Base-by-base conservation (phyloP, 768 basidiomycete genomes). In the Kwoniella sp. region DNA sequence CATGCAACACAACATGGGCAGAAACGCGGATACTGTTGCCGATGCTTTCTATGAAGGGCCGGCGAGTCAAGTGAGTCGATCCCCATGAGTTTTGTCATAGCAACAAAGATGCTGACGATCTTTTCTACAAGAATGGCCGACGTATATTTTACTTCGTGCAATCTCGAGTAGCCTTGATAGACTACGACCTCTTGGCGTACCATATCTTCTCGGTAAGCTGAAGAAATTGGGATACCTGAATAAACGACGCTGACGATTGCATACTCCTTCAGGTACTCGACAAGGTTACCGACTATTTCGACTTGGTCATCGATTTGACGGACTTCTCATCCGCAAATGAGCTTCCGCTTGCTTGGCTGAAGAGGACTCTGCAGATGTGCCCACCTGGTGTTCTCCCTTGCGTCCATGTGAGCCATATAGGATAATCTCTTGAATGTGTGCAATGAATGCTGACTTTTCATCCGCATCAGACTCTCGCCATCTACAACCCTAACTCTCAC, bases 41-140 rank as follows among this genome's bases (percentile, higher is more conserved):
- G 45, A 55, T n/a, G 74, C 67, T 0, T 78, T 78, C 60, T 78
- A 75, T 48, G 76, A 78, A 29, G 76, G 76, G 8, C 74, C 74
- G 23, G 67, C 68, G 5, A 75, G 72, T 57, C 76, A 77, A 57
- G 74, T 75, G 55, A 58, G 72, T 56, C 20, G n/a, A 23, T 41
- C 12, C 15, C 41, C 11, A 45, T 17, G 29, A 20, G 2, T 23
- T 34, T n/a, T 17, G 28, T 7, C 31, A 23, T 58, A 26, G 53
- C n/a, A 9, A 54, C 11, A 45, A n/a, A 50, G 48, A 50, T n/a
- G 25, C 53, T 54, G 53, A 54, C 8, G 13, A 13, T 5, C 34
- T 34, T 34, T 34, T 29, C n/a, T n/a, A 26, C 4, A 26, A 73
- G 71, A 75, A 73, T 58, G 76, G 74, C 8, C 53, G 62, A 25